A percentile compares a stretch with the other conserved stretches of the same genome.
These are phyloP conservation scores for Trichoderma asperellum DNA, from an alignment of 2,329 filamentous ascomycete species.

Conservation along the genomic window DNA sequence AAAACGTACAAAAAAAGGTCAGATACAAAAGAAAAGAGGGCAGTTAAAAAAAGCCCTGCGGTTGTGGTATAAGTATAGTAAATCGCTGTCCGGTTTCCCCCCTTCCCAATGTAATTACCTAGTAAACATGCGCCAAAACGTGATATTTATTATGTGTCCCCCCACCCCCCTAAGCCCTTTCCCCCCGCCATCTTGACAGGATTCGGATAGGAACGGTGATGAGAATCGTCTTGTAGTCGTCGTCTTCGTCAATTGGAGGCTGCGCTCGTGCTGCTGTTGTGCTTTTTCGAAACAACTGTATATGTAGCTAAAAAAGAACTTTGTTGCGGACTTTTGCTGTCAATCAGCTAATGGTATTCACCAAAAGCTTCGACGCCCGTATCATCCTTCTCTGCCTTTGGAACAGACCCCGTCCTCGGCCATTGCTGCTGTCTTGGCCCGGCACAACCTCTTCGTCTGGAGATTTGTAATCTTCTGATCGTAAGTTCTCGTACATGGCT, in stretches of 20 bases:
- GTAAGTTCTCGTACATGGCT: constrained; percentile 43
- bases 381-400: constrained; percentile 47
- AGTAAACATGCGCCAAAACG: constrained; percentile 22
- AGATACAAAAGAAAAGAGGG: not conserved
- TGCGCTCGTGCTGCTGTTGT: not conserved
- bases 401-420: constrained; percentile 36
- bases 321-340: not conserved
- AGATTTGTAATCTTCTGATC: constrained; percentile 22
- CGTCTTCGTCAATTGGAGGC: constrained; percentile 11
- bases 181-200: not conserved
- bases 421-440: constrained; percentile 35
- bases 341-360: constrained; percentile 32
- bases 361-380: constrained; percentile 45
- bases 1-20: not conserved
- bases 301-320: not conserved
- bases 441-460: constrained; percentile 33
- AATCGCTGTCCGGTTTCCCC: constrained; percentile 12
- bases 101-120: constrained; percentile 8
- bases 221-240: constrained; percentile 20
- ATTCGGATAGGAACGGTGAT: constrained; percentile 3
- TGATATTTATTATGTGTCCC: constrained; percentile 13
- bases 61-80: constrained; percentile 23
- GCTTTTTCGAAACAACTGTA: not conserved
- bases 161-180: not conserved
- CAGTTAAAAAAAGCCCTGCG: not conserved